Evolutionary conservation across 257 asterid genomes (phyloP).

Genomic region (Solanum medicagineum): DNA sequence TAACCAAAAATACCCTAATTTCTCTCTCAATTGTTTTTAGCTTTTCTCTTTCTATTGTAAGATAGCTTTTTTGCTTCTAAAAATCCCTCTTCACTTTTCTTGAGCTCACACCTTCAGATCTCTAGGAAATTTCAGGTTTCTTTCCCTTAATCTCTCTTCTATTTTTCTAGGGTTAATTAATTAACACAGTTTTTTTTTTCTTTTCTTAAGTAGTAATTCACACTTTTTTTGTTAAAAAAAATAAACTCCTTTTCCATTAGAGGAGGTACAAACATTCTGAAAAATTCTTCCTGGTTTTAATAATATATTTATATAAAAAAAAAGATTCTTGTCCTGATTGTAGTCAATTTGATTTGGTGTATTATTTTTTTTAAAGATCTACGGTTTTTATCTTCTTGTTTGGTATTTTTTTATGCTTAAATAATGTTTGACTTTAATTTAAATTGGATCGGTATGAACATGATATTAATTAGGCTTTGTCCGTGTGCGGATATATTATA

Average conservation of each 20-base stretch:
- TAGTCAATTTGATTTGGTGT: neutral
- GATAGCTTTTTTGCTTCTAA: neutral
- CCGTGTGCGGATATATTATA: neutral
- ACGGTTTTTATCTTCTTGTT: neutral
- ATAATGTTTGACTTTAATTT: neutral
- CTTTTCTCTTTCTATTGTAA: neutral
- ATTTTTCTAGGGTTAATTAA: neutral
- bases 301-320: neutral
- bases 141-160: neutral
- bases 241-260: neutral
- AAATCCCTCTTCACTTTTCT: neutral
- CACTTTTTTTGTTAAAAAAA: neutral
- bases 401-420: neutral
- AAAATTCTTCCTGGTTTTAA: neutral
- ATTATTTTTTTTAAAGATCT: neutral
- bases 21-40: neutral
- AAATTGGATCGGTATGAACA: neutral
- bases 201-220: neutral
- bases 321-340: neutral
- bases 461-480: neutral
- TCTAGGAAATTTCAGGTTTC: slow-evolving; percentile 3
- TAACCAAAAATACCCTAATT: neutral
- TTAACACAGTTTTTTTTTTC: neutral
- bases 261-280: neutral
- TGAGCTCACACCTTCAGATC: neutral